Evolutionary conservation across 2,329 filamentous ascomycete species (phyloP).

Genomic region (Colletotrichum sp.): DNA sequence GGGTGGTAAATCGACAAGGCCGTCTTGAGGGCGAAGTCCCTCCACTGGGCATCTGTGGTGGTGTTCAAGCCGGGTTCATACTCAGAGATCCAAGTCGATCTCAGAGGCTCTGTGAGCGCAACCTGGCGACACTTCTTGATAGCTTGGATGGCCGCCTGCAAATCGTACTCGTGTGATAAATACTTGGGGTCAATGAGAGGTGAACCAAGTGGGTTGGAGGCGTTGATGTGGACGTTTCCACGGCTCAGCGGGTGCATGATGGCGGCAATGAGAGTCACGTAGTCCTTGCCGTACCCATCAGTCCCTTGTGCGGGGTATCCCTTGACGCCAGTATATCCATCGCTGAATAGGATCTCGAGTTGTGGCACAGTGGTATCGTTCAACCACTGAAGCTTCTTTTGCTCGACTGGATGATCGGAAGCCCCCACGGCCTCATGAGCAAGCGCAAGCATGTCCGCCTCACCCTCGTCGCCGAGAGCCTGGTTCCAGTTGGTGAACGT

Average conservation of each 20-base stretch:
- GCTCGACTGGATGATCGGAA: slow-evolving; percentile 33
- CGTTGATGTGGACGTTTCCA: slow-evolving; percentile 35
- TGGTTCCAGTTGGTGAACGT: slow-evolving; percentile 46
- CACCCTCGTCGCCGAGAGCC: slow-evolving; percentile 32
- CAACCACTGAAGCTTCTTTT: slow-evolving; percentile 45
- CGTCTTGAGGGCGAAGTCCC: slow-evolving; percentile 19
- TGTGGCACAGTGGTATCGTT: slow-evolving; percentile 39
- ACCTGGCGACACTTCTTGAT: slow-evolving; percentile 35
- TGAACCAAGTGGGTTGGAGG: slow-evolving; percentile 33
- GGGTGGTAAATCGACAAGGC: slow-evolving; percentile 41
- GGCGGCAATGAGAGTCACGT: slow-evolving; percentile 30
- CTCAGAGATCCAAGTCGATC: slow-evolving; percentile 32
- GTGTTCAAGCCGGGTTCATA: slow-evolving; percentile 33
- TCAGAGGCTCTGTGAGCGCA: slow-evolving; percentile 33
- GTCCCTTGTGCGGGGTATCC: slow-evolving; percentile 33
- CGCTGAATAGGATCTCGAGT: slow-evolving; percentile 48
- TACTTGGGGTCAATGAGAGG: slow-evolving; percentile 38
- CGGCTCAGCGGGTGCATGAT: slow-evolving; percentile 34
- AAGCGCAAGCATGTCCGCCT: slow-evolving; percentile 31
- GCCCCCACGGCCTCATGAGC: slow-evolving; percentile 34
- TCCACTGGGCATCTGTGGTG: slow-evolving; percentile 22
- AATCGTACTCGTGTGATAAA: slow-evolving; percentile 20
- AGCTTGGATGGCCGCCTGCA: slow-evolving; percentile 32
- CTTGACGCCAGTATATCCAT: slow-evolving; percentile 46
- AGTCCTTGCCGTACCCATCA: slow-evolving; percentile 31